Conservation (phyloP, 495 filamentous ascomycete genomes). For the Baudoinia panamericana region DNA sequence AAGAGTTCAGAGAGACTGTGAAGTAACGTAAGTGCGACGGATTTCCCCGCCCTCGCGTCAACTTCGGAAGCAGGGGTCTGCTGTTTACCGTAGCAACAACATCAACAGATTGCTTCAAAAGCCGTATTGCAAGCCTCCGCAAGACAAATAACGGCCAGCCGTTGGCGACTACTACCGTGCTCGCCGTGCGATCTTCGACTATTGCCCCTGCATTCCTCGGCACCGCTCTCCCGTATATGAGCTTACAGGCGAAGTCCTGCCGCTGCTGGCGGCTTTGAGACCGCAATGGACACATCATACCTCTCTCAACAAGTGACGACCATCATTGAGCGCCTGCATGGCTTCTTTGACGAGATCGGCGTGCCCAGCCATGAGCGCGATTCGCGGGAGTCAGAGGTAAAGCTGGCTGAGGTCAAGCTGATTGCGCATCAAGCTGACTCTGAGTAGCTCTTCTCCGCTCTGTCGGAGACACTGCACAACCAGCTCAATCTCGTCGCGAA, state of each 20-base stretch:
- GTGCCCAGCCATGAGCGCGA: constrained; percentile 83
- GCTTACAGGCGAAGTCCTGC: constrained; percentile 3
- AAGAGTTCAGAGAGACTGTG: too few relatives aligned
- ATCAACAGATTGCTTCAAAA: too few relatives aligned
- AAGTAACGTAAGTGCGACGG: too few relatives aligned
- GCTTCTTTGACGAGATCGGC: constrained; percentile 92
- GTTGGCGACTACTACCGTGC: background rate
- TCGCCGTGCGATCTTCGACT: background rate
- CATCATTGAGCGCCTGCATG: constrained; percentile 81
- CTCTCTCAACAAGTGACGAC: constrained; percentile 85
- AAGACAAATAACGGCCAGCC: too few relatives aligned
- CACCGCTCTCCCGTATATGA: constrained; percentile 10
- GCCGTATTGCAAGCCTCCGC: too few relatives aligned
- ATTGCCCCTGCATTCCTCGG: constrained; percentile 13
- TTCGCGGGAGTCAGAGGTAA: constrained; percentile 69
- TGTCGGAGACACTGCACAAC: constrained; percentile 76
- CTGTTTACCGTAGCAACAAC: too few relatives aligned
- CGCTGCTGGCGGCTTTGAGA: constrained; percentile 12
- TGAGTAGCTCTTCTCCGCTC: constrained; percentile 63
- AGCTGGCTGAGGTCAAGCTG: too few relatives aligned
- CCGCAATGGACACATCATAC: constrained; percentile 74
- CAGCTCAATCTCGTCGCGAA: constrained; percentile 65
- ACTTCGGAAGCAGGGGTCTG: too few relatives aligned
- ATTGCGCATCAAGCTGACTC: constrained; percentile 9
- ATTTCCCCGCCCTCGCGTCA: too few relatives aligned